These are phyloP conservation scores for Poronia punctata DNA, from an alignment of 495 filamentous ascomycete genomes.

Conservation along the genomic window DNA sequence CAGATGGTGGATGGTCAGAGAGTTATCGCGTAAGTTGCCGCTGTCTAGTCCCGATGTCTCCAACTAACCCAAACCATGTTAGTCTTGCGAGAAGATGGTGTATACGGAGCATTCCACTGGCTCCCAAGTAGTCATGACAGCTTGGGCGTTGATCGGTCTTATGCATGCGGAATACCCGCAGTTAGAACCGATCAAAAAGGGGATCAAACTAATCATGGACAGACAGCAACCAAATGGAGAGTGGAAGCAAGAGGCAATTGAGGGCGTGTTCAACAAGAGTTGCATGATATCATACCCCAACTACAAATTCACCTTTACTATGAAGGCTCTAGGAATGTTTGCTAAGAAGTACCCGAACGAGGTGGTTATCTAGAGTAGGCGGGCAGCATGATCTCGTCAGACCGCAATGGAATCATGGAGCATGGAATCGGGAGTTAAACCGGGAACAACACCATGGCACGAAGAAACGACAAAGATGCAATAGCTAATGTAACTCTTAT, in stretches of 20 bases:
- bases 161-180: constrained; percentile 82
- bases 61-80: constrained; percentile 11
- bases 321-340: constrained; percentile 89
- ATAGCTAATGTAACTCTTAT: too few relatives aligned
- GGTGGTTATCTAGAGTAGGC: constrained; percentile 29
- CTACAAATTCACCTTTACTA: constrained; percentile 95
- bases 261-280: constrained; percentile 97
- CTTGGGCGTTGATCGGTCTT: constrained; percentile 80
- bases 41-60: neutral
- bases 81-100: constrained; percentile 49
- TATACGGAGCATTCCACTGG: constrained; percentile 46
- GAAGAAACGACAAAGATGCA: too few relatives aligned
- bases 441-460: too few relatives aligned
- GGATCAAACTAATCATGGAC: constrained; percentile 73
- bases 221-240: constrained; percentile 83
- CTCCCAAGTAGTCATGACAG: constrained; percentile 88
- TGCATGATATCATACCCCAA: constrained; percentile 99
- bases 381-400: neutral
- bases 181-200: constrained; percentile 61
- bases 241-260: constrained; percentile 92
- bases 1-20: constrained; percentile 95
- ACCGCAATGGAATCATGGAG: too few relatives aligned
- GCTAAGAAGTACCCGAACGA: constrained; percentile 66
- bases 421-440: too few relatives aligned
- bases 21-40: constrained; percentile 68